Base-by-base conservation (phyloP, 306 rosid species). In the Luffa aegyptiaca region DNA sequence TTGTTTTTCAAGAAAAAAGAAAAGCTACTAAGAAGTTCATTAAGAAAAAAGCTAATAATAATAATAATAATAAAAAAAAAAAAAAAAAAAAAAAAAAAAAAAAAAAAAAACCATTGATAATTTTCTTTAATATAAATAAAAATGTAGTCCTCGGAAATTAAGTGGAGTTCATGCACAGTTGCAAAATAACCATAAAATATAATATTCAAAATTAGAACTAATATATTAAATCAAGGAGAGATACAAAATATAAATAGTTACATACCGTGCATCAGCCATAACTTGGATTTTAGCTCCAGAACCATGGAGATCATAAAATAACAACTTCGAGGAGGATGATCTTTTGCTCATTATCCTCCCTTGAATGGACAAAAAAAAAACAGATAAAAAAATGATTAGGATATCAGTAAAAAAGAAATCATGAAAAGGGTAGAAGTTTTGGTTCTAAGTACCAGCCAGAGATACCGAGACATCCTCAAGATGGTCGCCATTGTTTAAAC, bases 201-300 rank as follows among this genome's bases (percentile, higher is more conserved):
- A 68, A 68, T 17, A 48, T 26, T 21, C 21, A 36, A 2, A 35
- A 8, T 10, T 41, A 39, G 33, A 5, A 46, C 3, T 13, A 39
- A 75, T 7, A 45, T 5, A 45, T 9, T 45, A 20, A 55, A 56
- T 33, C 14, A 35, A n/a, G 51, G 2, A 59, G 44, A 41, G 13
- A 48, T 17, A 66, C 18, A 65, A 48, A 64, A 76, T 16, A 39
- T 56, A 48, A 64, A 76, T 16, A 39, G n/a, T 69, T 65, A 1
- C 20, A 66, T 86, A 93, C 98, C 97, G 90, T 51, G 90, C 92
- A 88, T 91, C 97, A 12, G 95, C 89, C 95, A 93, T 90, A 53
- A 93, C 97, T 87, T 93, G 98, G 62, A 91, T 94, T 81, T 93
- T 91, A 80, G 56, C 81, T 77, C 88, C 87, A 53, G 53, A 86